Evolutionary conservation across 108 stramenopile genomes (phyloP).

Genomic region (Cyclotella baltica): DNA sequence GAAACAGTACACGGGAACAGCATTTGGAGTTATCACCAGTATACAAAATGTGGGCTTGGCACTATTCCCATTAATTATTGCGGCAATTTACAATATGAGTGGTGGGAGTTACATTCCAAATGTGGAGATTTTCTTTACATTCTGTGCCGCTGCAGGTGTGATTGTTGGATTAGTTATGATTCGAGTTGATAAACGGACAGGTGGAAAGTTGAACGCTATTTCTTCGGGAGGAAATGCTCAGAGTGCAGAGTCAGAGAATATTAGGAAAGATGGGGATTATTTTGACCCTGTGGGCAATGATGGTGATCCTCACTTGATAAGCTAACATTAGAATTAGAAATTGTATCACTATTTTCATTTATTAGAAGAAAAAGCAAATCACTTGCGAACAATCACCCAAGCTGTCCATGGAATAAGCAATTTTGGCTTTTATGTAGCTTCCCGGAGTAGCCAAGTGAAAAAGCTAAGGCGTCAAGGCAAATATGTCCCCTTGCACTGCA

Average conservation of each 20-base stretch:
- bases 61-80: slow-evolving; percentile 61
- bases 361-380: too few relatives aligned
- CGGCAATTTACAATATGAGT: slow-evolving; percentile 40
- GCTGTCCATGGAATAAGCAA: too few relatives aligned
- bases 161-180: slow-evolving; percentile 57
- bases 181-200: slow-evolving; percentile 36
- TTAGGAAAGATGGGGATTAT: not conserved
- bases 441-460: too few relatives aligned
- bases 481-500: too few relatives aligned
- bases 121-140: slow-evolving; percentile 65
- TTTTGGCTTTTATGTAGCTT: too few relatives aligned
- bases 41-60: slow-evolving; percentile 75
- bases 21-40: slow-evolving; percentile 68
- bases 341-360: too few relatives aligned
- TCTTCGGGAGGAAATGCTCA: not conserved
- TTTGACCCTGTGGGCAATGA: not conserved
- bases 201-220: slow-evolving; percentile 39
- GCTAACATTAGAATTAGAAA: too few relatives aligned
- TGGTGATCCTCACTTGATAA: not conserved
- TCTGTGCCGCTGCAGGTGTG: slow-evolving; percentile 50
- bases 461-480: too few relatives aligned
- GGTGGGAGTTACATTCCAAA: slow-evolving; percentile 57
- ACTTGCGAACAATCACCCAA: too few relatives aligned
- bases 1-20: slow-evolving; percentile 55
- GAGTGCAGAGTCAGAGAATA: too few relatives aligned